These are phyloP conservation scores for Actinomucor elegans DNA, from an alignment of 371 early-diverging fungal genomes.

Conservation along the genomic window DNA sequence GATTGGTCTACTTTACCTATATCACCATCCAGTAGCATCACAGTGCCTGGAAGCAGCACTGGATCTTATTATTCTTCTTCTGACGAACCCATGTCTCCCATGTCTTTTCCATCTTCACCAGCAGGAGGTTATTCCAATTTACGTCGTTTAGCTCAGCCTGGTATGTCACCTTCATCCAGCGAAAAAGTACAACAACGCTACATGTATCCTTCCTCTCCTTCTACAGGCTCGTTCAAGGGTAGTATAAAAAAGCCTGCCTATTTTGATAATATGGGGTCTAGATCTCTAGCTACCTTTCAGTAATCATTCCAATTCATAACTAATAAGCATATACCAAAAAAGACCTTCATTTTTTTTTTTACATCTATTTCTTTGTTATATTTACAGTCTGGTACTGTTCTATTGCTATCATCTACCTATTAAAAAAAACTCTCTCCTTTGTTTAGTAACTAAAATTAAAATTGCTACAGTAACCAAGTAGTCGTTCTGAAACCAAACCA, in stretches of 20 bases:
- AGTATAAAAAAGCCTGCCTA: slow-evolving; percentile 4
- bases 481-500: no score
- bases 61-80: slow-evolving; percentile 56
- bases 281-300: neutral
- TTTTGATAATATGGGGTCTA: neutral
- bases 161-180: neutral
- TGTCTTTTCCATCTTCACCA: slow-evolving; percentile 13
- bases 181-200: slow-evolving; percentile 1
- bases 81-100: slow-evolving; percentile 39
- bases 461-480: no score
- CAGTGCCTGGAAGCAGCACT: slow-evolving; percentile 50
- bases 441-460: no score
- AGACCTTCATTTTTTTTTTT: neutral
- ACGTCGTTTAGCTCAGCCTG: neutral
- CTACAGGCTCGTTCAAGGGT: no score
- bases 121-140: neutral
- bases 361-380: no score
- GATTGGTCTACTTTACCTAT: slow-evolving; percentile 45
- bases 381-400: slow-evolving; percentile 1
- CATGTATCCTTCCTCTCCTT: neutral
- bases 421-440: no score
- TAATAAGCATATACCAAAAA: neutral
- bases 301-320: neutral
- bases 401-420: no score
- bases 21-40: slow-evolving; percentile 58